Evolutionary conservation across 2,329 filamentous ascomycete genomes (phyloP).

Genomic region (Didymella sp.): DNA sequence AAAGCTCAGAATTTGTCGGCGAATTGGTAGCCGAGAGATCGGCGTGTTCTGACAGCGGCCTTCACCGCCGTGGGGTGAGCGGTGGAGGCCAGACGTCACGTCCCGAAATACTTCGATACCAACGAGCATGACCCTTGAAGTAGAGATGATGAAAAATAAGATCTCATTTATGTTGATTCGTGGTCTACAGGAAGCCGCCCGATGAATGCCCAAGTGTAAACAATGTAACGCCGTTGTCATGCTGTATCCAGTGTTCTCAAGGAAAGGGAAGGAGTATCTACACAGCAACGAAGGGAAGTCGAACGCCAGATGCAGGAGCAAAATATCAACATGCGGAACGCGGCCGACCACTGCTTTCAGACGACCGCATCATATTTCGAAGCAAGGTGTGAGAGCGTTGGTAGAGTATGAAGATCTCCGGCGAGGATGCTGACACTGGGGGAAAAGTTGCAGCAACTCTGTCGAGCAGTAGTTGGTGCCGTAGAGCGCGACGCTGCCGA

Average conservation of each 20-base stretch:
- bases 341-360: slow-evolving; percentile 5
- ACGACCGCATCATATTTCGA: slow-evolving; percentile 5
- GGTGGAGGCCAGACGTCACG: slow-evolving; percentile 17
- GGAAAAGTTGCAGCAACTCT: slow-evolving; percentile 5
- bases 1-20: slow-evolving; percentile 11
- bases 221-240: slow-evolving; percentile 13
- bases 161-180: slow-evolving; percentile 4
- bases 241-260: slow-evolving; percentile 13
- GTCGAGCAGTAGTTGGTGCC: neutral
- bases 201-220: slow-evolving; percentile 9
- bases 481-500: slow-evolving; percentile 5
- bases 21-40: slow-evolving; percentile 15
- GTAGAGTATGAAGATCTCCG: slow-evolving; percentile 6
- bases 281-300: neutral
- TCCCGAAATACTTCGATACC: neutral
- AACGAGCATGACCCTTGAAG: slow-evolving; percentile 13
- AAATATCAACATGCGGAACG: slow-evolving; percentile 1
- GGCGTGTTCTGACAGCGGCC: slow-evolving; percentile 8
- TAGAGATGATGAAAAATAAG: neutral
- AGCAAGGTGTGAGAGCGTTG: neutral
- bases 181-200: slow-evolving; percentile 4
- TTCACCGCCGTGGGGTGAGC: no score
- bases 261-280: slow-evolving; percentile 10
- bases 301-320: slow-evolving; percentile 1
- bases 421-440: neutral